These are phyloP conservation scores for Fraxinus velutina DNA, from an alignment of 305 asterid genomes.

Conservation along the genomic window DNA sequence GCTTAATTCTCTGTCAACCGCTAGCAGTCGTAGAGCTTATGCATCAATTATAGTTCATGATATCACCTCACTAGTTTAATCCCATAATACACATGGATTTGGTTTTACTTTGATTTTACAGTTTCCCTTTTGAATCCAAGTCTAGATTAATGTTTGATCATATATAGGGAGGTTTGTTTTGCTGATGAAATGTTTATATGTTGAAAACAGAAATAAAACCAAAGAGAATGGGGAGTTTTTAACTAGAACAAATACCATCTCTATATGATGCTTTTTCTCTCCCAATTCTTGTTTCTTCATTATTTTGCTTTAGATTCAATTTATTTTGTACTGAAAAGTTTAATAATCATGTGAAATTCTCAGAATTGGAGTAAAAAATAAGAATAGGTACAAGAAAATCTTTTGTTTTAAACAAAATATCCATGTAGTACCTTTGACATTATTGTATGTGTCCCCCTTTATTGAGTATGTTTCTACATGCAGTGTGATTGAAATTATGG, in stretches of 20 bases:
- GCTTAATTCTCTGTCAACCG: constrained; percentile 3
- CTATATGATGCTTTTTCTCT: not conserved
- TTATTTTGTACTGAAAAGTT: not conserved
- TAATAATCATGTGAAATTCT: not conserved
- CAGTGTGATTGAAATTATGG: constrained; percentile 30
- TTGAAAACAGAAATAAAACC: constrained; percentile 35
- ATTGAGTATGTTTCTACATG: constrained; percentile 22
- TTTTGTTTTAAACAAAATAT: not conserved
- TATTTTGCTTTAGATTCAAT: not conserved
- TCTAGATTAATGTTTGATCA: constrained; percentile 43
- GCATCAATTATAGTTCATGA: constrained; percentile 26
- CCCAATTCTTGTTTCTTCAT: not conserved
- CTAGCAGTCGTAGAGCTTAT: constrained; percentile 6
- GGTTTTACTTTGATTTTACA: constrained; percentile 21
- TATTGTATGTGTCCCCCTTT: constrained; percentile 32
- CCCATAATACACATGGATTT: constrained; percentile 47
- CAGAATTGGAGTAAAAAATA: not conserved
- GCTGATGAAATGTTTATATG: constrained; percentile 52
- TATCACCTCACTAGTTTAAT: constrained; percentile 30
- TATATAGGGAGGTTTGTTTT: constrained; percentile 28
- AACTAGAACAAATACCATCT: constrained; percentile 9
- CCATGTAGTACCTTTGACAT: constrained; percentile 25
- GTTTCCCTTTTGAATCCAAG: constrained; percentile 26
- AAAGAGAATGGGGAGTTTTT: constrained; percentile 32
- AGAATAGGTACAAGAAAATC: not conserved